A percentile compares a stretch with the other conserved stretches of the same genome.
Conservation (phyloP, 495 filamentous ascomycete genomes). For the Hypomontagnella monticulosa region DNA sequence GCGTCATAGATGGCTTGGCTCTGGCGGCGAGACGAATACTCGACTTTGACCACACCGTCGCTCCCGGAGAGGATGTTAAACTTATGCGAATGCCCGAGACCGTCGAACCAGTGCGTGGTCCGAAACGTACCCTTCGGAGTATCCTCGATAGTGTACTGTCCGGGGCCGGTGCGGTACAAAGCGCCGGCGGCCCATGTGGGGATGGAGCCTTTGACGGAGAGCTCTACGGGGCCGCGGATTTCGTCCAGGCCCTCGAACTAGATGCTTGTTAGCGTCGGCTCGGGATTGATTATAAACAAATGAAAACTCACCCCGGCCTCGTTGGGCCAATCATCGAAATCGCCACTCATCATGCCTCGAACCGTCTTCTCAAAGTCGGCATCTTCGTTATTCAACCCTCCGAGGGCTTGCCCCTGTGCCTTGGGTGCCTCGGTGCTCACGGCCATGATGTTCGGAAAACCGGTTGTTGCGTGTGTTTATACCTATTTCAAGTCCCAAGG, state of each 20-base stretch:
- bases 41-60: slow-evolving; percentile 53
- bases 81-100: slow-evolving; percentile 77
- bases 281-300: not conserved
- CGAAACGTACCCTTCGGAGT: slow-evolving; percentile 64
- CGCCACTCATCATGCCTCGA: slow-evolving; percentile 61
- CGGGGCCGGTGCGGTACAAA: slow-evolving; percentile 79
- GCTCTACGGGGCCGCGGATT: slow-evolving; percentile 54
- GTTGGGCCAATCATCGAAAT: slow-evolving; percentile 54
- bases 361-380: slow-evolving; percentile 76
- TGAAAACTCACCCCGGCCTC: slow-evolving; percentile 52
- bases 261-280: slow-evolving; percentile 11
- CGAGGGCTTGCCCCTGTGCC: slow-evolving; percentile 57
- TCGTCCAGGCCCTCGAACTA: slow-evolving; percentile 60
- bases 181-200: slow-evolving; percentile 62
- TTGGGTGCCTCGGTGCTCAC: not conserved
- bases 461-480: not conserved
- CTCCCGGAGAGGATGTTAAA: slow-evolving; percentile 68
- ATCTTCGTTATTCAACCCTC: slow-evolving; percentile 75
- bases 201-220: slow-evolving; percentile 53
- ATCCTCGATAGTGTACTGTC: slow-evolving; percentile 64
- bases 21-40: slow-evolving; percentile 77
- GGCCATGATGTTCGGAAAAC: slow-evolving; percentile 1
- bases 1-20: slow-evolving; percentile 65
- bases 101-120: slow-evolving; percentile 80
- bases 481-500: too few species aligned